These are phyloP conservation scores for Metschnikowia drakensbergensis DNA, from an alignment of 805 yeast genomes.

Conservation along the genomic window DNA sequence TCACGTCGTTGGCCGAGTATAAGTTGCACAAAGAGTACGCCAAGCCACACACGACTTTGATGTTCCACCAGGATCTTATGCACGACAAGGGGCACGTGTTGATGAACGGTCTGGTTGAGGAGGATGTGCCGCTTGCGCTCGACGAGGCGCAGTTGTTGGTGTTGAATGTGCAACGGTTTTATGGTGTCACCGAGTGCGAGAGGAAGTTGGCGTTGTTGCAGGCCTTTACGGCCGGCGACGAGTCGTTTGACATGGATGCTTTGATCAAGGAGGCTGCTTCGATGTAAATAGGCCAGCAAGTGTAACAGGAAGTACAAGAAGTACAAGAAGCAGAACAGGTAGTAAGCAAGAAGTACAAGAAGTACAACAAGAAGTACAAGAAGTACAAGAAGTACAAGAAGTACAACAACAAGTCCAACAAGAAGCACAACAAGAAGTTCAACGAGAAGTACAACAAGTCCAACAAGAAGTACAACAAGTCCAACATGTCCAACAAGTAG, in stretches of 20 bases:
- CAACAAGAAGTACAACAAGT: too few species aligned
- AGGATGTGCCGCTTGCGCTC: constrained; percentile 59
- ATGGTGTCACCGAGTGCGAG: constrained; percentile 55
- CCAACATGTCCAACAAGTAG: too few species aligned
- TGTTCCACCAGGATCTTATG: constrained; percentile 77
- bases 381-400: too few species aligned
- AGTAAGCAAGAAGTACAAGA: too few species aligned
- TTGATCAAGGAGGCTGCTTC: constrained; percentile 73
- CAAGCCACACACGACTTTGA: constrained; percentile 88
- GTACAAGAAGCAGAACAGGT: too few species aligned
- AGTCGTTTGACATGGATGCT: constrained; percentile 60
- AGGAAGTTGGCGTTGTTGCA: constrained; percentile 56
- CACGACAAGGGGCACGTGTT: constrained; percentile 60
- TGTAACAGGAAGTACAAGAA: too few species aligned
- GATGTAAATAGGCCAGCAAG: constrained; percentile 25
- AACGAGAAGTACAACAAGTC: too few species aligned
- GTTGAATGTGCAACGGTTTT: constrained; percentile 75
- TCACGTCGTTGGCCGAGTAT: constrained; percentile 88
- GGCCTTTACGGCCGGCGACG: constrained; percentile 67
- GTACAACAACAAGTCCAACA: too few species aligned
- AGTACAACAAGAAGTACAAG: too few species aligned
- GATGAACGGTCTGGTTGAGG: constrained; percentile 83
- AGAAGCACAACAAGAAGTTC: too few species aligned
- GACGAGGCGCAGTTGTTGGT: constrained; percentile 77
- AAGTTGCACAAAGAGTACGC: constrained; percentile 89